Conservation (phyloP, 352 stramenopile genomes). For the Plasmopara halstedii region DNA sequence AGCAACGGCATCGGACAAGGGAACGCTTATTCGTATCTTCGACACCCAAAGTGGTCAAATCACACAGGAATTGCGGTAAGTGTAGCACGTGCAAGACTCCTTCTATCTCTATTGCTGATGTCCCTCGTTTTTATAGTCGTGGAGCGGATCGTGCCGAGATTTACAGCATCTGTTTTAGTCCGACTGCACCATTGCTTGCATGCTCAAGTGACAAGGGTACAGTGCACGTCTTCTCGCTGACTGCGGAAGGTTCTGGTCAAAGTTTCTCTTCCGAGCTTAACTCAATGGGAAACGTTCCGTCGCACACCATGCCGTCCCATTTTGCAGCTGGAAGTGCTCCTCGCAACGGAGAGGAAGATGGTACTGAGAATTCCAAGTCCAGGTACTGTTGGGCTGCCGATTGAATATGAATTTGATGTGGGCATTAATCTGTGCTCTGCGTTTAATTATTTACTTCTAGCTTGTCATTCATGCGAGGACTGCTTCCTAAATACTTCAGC, state of each 20-base stretch:
- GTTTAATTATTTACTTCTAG: constrained; percentile 23
- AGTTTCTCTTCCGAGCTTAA: constrained; percentile 50
- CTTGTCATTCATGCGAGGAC: constrained; percentile 85
- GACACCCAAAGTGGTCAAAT: constrained; percentile 92
- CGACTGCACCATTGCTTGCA: constrained; percentile 88
- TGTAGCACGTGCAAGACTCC: background rate
- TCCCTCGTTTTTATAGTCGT: constrained; percentile 39
- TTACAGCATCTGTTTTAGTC: constrained; percentile 96
- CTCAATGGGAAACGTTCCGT: constrained; percentile 41
- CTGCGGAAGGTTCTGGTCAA: constrained; percentile 52
- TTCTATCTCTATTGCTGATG: constrained; percentile 1
- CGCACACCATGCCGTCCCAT: constrained; percentile 29
- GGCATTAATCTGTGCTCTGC: background rate
- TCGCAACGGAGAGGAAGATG: constrained; percentile 62
- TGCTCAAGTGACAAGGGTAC: constrained; percentile 97
- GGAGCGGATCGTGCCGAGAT: constrained; percentile 96
- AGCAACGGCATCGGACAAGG: constrained; percentile 95
- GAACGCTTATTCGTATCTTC: constrained; percentile 97
- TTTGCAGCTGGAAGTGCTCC: constrained; percentile 38
- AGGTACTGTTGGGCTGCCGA: constrained; percentile 27
- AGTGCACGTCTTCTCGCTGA: constrained; percentile 92
- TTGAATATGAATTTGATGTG: background rate
- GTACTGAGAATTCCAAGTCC: constrained; percentile 85
- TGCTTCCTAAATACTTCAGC: constrained; percentile 91
- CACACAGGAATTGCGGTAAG: constrained; percentile 74